These are phyloP conservation scores for Macrolepiota dolichaula DNA, from an alignment of 768 basidiomycete species.

Conservation along the genomic window DNA sequence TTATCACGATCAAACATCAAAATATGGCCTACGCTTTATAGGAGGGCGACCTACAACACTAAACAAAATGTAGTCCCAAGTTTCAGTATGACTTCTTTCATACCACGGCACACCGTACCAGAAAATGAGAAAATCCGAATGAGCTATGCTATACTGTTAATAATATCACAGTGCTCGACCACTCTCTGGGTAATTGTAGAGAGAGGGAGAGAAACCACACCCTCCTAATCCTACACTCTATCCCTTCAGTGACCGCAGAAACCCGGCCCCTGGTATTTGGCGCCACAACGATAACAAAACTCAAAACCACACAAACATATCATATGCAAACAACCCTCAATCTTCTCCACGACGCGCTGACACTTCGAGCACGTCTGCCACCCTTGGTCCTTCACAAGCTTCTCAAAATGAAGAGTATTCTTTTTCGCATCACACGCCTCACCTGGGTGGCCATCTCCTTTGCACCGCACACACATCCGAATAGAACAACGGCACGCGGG, in stretches of 20 bases:
- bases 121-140: too few species aligned
- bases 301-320: conserved; percentile 9
- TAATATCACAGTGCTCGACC: too few species aligned
- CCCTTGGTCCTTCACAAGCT: conserved; percentile 6
- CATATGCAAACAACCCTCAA: conserved; percentile 12
- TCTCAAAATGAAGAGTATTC: not conserved
- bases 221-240: too few species aligned
- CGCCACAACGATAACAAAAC: conserved; percentile 13
- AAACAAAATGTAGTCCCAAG: too few species aligned
- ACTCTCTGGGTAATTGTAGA: too few species aligned
- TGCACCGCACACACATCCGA: not conserved
- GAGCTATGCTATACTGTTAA: too few species aligned
- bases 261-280: not conserved
- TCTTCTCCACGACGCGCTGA: conserved; percentile 6
- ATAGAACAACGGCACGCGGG: not conserved
- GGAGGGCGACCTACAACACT: too few species aligned
- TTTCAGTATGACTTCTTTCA: too few species aligned
- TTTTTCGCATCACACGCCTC: not conserved
- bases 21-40: too few species aligned
- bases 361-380: conserved; percentile 11
- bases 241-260: not conserved
- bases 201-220: too few species aligned
- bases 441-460: not conserved
- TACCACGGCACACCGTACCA: too few species aligned
- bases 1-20: too few species aligned